phyloP scores from a whole-genome alignment of 306 rosid species.

The Geum urbanum region DNA sequence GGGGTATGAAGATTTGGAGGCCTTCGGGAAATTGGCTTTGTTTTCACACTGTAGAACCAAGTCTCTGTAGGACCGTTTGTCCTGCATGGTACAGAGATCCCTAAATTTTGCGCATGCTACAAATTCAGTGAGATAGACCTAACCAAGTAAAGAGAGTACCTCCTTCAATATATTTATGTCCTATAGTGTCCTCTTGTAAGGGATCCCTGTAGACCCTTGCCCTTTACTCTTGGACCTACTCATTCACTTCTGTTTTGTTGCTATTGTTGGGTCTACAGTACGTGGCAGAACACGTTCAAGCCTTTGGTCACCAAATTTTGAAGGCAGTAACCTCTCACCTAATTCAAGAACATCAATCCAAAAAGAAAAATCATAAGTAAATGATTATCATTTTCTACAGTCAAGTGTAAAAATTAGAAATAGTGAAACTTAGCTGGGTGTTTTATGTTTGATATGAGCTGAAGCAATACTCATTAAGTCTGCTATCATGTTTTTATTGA shows the following conservation, averaged over 20 bases:
- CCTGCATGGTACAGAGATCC: conserved; percentile 29
- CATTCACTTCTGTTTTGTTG: conserved; percentile 16
- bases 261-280: conserved; percentile 28
- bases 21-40: conserved; percentile 26
- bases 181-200: conserved; percentile 27
- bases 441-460: too few species aligned
- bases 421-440: too few species aligned
- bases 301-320: conserved; percentile 14
- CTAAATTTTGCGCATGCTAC: conserved; percentile 52
- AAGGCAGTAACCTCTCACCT: conserved; percentile 10
- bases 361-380: too few species aligned
- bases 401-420: too few species aligned
- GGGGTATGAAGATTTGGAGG: conserved; percentile 2
- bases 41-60: conserved; percentile 43
- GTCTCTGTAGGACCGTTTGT: conserved; percentile 28
- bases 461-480: too few species aligned
- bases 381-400: too few species aligned
- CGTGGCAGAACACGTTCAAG: conserved; percentile 1
- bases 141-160: conserved; percentile 37
- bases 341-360: not conserved
- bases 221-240: conserved; percentile 27
- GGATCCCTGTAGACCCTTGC: conserved; percentile 24
- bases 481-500: not conserved
- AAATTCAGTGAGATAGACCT: conserved; percentile 45
- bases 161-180: conserved; percentile 31